Conservation (phyloP, 2,329 filamentous ascomycete genomes). For the Claviceps monticola region DNA sequence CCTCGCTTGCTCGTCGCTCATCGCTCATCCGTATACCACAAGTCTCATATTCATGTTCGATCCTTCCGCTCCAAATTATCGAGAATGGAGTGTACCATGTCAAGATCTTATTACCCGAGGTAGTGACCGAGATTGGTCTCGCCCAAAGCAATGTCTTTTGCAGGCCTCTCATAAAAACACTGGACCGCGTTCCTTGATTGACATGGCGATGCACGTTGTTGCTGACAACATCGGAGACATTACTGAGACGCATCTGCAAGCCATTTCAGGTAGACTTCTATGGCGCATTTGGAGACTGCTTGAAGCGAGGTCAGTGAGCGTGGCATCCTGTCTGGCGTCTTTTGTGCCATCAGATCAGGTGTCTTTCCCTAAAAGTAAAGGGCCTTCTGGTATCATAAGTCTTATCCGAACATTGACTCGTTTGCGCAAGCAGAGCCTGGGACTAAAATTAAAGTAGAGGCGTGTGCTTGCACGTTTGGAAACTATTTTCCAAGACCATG, state of each 20-base stretch:
- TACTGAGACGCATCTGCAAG: slow-evolving; percentile 19
- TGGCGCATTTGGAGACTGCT: slow-evolving; percentile 27
- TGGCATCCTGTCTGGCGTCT: neutral
- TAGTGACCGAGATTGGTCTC: slow-evolving; percentile 22
- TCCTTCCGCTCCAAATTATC: slow-evolving; percentile 22
- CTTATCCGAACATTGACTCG: neutral
- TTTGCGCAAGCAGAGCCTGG: neutral
- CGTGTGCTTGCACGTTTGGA: slow-evolving; percentile 26
- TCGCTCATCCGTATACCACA: neutral
- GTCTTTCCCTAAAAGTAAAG: neutral
- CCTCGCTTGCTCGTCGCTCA: neutral
- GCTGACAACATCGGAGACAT: slow-evolving; percentile 23
- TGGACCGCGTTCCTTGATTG: slow-evolving; percentile 24
- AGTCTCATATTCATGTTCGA: slow-evolving; percentile 15
- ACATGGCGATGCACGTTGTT: slow-evolving; percentile 24
- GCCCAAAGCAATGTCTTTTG: slow-evolving; percentile 15
- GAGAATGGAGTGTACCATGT: slow-evolving; percentile 22
- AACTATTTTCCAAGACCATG: slow-evolving; percentile 22
- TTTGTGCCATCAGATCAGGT: neutral
- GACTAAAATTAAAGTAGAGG: slow-evolving; percentile 9
- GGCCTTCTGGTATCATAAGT: neutral
- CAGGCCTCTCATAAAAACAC: slow-evolving; percentile 14
- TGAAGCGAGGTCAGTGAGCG: slow-evolving; percentile 22
- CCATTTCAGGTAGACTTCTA: slow-evolving; percentile 20
- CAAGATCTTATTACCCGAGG: slow-evolving; percentile 10